These are phyloP conservation scores for Mortierella sp. DNA, from an alignment of 371 early-diverging fungal genomes.

Conservation along the genomic window DNA sequence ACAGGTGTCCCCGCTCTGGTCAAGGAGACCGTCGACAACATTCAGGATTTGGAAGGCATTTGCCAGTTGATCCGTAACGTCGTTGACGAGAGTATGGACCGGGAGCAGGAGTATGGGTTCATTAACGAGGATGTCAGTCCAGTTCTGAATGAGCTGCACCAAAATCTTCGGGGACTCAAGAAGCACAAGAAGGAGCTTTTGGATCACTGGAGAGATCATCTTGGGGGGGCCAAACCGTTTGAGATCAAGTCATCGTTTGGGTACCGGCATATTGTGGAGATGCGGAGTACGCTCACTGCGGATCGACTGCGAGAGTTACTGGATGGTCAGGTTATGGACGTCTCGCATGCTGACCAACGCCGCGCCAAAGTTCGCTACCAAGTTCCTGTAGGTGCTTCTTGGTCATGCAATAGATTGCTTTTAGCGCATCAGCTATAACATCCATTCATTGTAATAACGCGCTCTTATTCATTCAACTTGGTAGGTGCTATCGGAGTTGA, in stretches of 20 bases:
- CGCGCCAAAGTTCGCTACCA: conserved; percentile 65
- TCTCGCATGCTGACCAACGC: conserved; percentile 51
- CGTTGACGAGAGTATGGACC: conserved; percentile 57
- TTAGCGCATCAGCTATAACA: neutral
- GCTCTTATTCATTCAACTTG: neutral
- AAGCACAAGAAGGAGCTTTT: conserved; percentile 21
- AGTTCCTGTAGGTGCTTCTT: conserved; percentile 40
- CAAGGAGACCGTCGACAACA: conserved; percentile 45
- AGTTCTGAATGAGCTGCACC: conserved; percentile 29
- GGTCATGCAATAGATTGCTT: neutral
- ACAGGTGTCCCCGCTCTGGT: conserved; percentile 22
- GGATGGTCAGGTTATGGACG: conserved; percentile 35
- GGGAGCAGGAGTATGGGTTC: conserved; percentile 61
- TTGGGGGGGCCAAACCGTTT: conserved; percentile 51
- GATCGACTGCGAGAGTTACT: conserved; percentile 34
- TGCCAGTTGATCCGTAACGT: conserved; percentile 47
- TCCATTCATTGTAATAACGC: neutral
- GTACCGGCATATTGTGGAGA: conserved; percentile 69
- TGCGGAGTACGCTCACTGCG: conserved; percentile 42
- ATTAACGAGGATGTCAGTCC: conserved; percentile 59
- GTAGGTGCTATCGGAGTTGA: conserved; percentile 55
- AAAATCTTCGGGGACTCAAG: conserved; percentile 29
- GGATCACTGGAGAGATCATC: conserved; percentile 35
- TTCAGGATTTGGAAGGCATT: conserved; percentile 61
- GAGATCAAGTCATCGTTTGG: conserved; percentile 57